Evolutionary conservation across 2,329 filamentous ascomycete genomes (phyloP), one percentile per base, ranked within the genome.

Genomic region (Emergomyces pasteurianus): DNA sequence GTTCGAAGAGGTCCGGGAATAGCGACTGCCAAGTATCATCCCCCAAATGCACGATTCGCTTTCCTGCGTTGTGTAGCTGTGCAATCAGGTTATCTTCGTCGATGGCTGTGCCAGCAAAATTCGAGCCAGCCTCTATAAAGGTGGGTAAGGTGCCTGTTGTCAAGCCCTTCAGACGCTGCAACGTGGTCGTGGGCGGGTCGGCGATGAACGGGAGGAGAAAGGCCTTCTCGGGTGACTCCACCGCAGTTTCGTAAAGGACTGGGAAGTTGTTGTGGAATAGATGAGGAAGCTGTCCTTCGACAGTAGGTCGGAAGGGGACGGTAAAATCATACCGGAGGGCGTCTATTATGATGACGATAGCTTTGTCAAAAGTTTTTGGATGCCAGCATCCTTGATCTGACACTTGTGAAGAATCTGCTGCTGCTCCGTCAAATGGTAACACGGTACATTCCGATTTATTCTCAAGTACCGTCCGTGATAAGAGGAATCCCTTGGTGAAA

Each of bases 321-420:
- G 92, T 95, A 68, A 99, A 99, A 74, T 99, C 94, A 75, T 99
- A 99, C 63, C 94, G 87, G 62, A 99, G 81, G 59, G 94, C 94
- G 74, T 99, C 94, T 61, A 99, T 88, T 58, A 99, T 78, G 60
- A 99, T 83, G 28, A 99, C 83, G 54, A 99, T 86, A 12, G 92
- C 92, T 72, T 92, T 94, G 64, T 95, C 84, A 71, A 97, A 99
- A 1, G 86, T 89, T 77, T 90, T 95, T 40, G 91, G 90, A 72
- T 97, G 91, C 94, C 94, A 99, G 80, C 94, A 99, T 65, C 94
- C 94, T 61, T 81, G 79, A 26, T 83, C 73, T 26, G 74, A 65
- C 34, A 75, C 73, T 46, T 76, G 76, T 1, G 75, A 67, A 21
- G 61, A 49, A 60, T 67, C 63, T 38, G 66, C 69, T 59, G 38